Evolutionary conservation across 768 basidiomycete genomes (phyloP), one percentile per base, ranked within the genome.

Genomic region (Tricholomella constricta): DNA sequence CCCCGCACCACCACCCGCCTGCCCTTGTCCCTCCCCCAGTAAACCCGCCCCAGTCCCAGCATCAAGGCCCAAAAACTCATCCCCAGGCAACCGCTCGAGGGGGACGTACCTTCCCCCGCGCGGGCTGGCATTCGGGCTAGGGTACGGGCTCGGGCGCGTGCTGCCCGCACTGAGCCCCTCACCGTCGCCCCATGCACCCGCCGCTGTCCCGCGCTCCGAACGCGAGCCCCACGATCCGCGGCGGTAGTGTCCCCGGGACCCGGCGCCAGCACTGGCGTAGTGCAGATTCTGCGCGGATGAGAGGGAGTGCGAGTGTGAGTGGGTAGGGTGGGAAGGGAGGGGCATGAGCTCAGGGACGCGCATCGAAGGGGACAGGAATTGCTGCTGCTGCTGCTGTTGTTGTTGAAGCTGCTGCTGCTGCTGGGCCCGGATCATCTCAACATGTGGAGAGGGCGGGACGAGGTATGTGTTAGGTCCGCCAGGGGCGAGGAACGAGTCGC

Each of bases 91-190:
- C n/a, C 87, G 72, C 26, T 85, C 80, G 3, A 59, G 58, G 9
- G 26, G 48, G 19, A 53, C 8, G 61, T 83, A 79, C 6, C 74
- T 68, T 2, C 76, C 31, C 4, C 31, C 73, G 22, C 80, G 73
- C 20, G 88, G 88, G 48, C 81, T 83, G 4, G 84, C 85, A 32
- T 82, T 82, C 15, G 88, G 87, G 40, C 79, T 82, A 0, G 87
- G 87, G 63, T 86, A 90, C 3, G 84, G 89, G 45, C 77, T 83
- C 2, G 80, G 69, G 2, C 85, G 74, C 35, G 65, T 51, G 10
- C 65, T 70, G 25, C 73, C 70, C 69, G 72, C 70, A 10, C 50
- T 58, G 48, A 26, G 67, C 57, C 48, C 34, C 4, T 65, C 66
- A 11, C 44, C 35, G 22, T 59, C 52, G 48, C 59, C 25, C 40